phyloP scores from a whole-genome alignment of 1,284 basidiomycete genomes.

The Rhodotorula sp. region DNA sequence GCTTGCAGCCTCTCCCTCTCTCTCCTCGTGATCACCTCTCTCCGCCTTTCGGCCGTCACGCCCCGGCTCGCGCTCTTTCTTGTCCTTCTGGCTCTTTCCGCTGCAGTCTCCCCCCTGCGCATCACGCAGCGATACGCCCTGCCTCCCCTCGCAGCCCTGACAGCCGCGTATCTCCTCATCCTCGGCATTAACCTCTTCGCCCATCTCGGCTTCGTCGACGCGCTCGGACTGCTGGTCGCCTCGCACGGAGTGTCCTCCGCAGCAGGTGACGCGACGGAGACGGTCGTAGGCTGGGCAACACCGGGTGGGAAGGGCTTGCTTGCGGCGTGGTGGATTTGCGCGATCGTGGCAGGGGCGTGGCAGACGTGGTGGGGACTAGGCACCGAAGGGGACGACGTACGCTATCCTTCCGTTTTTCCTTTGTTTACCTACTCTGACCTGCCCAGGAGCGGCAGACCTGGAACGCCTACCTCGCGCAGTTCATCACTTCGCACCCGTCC shows the following conservation, averaged over 20 bases:
- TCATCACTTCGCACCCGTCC: background rate
- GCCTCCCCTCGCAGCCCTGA: background rate
- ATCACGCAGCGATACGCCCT: background rate
- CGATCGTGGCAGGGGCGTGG: constrained; percentile 16
- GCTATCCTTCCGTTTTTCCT: constrained; percentile 6
- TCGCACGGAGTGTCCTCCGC: constrained; percentile 62
- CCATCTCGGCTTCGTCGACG: constrained; percentile 34
- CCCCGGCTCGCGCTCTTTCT: constrained; percentile 16
- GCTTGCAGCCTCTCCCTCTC: constrained; percentile 9
- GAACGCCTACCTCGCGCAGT: constrained; percentile 22
- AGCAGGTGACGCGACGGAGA: constrained; percentile 52
- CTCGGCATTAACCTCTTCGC: constrained; percentile 64
- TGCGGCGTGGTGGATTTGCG: constrained; percentile 33
- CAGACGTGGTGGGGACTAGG: constrained; percentile 42
- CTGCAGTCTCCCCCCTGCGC: background rate
- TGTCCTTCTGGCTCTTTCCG: constrained; percentile 1
- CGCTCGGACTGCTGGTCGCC: constrained; percentile 67
- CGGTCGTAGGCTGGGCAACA: constrained; percentile 26
- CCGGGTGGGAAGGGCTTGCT: constrained; percentile 20
- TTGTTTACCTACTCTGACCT: constrained; percentile 11
- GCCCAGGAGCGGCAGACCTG: constrained; percentile 3
- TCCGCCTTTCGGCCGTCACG: constrained; percentile 5
- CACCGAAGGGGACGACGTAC: constrained; percentile 47
- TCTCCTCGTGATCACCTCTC: constrained; percentile 21
- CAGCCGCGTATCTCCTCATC: constrained; percentile 20